These are phyloP conservation scores for Serendipita vermifera DNA, from an alignment of 768 basidiomycete genomes.

Conservation along the genomic window DNA sequence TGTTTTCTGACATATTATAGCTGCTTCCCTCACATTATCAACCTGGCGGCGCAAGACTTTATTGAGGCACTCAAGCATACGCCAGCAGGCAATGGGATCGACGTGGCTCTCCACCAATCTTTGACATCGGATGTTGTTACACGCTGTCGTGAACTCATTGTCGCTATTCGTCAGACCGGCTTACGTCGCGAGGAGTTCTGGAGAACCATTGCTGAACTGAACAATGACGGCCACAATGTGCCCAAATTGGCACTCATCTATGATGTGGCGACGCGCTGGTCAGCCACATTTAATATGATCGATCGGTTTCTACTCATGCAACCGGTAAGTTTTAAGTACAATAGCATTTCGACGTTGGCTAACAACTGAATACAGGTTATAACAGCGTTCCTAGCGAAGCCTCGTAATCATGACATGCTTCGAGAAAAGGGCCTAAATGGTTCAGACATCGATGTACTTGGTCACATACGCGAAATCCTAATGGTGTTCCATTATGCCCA, in stretches of 20 bases:
- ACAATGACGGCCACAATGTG: neutral
- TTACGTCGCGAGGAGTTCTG: neutral
- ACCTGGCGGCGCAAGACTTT: neutral
- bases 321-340: neutral
- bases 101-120: neutral
- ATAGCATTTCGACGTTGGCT: neutral
- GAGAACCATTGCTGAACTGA: neutral
- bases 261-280: conserved; percentile 1
- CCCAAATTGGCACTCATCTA: neutral
- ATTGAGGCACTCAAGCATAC: neutral
- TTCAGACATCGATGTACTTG: neutral
- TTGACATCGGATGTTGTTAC: neutral
- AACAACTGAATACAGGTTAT: neutral
- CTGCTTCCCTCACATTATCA: conserved; percentile 12
- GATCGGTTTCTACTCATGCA: neutral
- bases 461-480: neutral
- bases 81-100: neutral
- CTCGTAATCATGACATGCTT: neutral
- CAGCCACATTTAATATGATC: neutral
- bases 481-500: neutral
- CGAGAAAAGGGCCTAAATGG: neutral
- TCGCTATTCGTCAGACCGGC: neutral
- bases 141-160: neutral
- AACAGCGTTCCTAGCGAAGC: neutral
- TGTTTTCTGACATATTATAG: conserved; percentile 13